Percentiles rank a stretch among this genome's conserved stretches.
phyloP scores from a whole-genome alignment of 495 filamentous ascomycete species.

The Penicillium antarcticum region DNA sequence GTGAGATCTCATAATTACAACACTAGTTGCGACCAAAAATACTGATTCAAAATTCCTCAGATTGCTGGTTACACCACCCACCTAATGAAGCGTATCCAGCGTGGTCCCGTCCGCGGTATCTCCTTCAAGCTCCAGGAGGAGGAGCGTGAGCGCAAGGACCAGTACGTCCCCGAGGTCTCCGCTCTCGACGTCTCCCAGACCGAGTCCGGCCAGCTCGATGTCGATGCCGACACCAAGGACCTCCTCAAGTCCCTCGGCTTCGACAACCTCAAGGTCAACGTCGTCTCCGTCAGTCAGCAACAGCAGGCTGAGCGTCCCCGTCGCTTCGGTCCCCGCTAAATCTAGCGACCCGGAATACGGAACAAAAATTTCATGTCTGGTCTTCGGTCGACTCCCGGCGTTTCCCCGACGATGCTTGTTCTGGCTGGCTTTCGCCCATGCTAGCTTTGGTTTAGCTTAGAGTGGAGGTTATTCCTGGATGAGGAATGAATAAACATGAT shows the following conservation, averaged over 20 bases:
- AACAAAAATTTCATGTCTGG: constrained; percentile 29
- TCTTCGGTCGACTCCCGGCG: constrained; percentile 36
- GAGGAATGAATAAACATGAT: constrained; percentile 59
- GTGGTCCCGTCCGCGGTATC: constrained; percentile 98
- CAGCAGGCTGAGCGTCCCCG: constrained; percentile 75
- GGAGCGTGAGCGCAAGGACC: constrained; percentile 99
- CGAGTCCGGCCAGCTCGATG: constrained; percentile 88
- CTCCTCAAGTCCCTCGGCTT: constrained; percentile 97
- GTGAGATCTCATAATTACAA: constrained; percentile 42
- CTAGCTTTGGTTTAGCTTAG: constrained; percentile 34
- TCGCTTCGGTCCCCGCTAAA: constrained; percentile 55
- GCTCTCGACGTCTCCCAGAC: constrained; percentile 94
- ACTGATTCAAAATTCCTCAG: constrained; percentile 37
- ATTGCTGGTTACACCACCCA: constrained; percentile 97
- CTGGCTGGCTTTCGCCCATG: constrained; percentile 19
- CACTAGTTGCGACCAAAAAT: neutral
- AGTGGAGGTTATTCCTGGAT: constrained; percentile 34
- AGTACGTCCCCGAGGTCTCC: constrained; percentile 98
- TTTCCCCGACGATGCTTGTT: constrained; percentile 24
- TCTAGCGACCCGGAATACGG: constrained; percentile 17
- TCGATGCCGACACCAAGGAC: constrained; percentile 97
- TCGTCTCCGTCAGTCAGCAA: constrained; percentile 83
- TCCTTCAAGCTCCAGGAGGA: constrained; percentile 99
- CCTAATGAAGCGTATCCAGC: constrained; percentile 97
- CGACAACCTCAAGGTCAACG: constrained; percentile 94